These are phyloP conservation scores for Xylaria telfairii DNA, from an alignment of 495 filamentous ascomycete genomes.

Conservation along the genomic window DNA sequence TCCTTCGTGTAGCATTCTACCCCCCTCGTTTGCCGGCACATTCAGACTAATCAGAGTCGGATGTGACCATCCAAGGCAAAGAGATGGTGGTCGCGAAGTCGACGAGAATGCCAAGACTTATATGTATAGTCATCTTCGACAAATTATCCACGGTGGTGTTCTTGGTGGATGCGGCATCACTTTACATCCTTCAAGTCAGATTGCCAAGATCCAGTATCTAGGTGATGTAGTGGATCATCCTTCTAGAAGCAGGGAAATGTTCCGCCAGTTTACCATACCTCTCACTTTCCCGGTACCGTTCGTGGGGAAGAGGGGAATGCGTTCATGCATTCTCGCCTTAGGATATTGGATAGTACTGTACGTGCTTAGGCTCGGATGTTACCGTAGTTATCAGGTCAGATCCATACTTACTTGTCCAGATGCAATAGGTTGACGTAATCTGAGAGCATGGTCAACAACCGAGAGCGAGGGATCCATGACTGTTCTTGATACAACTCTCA, in stretches of 20 bases:
- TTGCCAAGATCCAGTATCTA: background rate
- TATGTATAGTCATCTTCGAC: background rate
- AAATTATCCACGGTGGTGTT: constrained; percentile 5
- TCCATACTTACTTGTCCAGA: background rate
- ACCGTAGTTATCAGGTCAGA: background rate
- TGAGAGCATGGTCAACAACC: background rate
- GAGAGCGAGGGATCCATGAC: background rate
- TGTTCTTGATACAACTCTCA: background rate
- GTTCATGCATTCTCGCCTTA: background rate
- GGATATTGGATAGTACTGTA: background rate
- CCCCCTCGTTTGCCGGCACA: background rate
- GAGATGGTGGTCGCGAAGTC: background rate
- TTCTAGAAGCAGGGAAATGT: constrained; percentile 12
- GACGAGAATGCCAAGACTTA: background rate
- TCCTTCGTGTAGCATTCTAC: background rate
- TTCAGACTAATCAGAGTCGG: background rate
- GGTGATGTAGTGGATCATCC: background rate
- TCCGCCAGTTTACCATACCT: background rate
- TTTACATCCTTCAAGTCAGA: background rate
- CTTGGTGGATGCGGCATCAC: background rate
- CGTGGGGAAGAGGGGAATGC: background rate
- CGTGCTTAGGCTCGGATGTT: background rate
- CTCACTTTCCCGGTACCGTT: background rate
- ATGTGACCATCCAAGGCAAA: constrained; percentile 6
- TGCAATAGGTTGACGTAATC: background rate